These are phyloP conservation scores for Hypomontagnella submonticulosa DNA, from an alignment of 495 filamentous ascomycete genomes.

Conservation along the genomic window DNA sequence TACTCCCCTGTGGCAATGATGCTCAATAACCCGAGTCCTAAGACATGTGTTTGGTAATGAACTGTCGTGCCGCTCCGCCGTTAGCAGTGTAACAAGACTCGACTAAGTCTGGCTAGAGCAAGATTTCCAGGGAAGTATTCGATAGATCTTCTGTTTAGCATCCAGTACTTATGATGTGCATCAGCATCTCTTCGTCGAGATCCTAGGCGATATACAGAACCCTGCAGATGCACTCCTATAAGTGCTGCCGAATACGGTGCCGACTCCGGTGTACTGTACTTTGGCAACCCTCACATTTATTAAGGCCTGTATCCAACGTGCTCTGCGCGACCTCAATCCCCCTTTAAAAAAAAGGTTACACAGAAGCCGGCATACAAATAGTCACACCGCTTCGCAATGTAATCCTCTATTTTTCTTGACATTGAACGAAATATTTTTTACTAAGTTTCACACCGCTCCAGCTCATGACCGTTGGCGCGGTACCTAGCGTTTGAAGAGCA, in stretches of 20 bases:
- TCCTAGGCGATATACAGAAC: constrained; percentile 30
- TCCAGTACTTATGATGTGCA: constrained; percentile 41
- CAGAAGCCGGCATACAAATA: constrained; percentile 6
- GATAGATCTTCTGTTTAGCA: constrained; percentile 32
- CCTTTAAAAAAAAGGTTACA: constrained; percentile 12
- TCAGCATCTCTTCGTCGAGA: constrained; percentile 25
- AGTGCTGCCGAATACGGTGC: constrained; percentile 13
- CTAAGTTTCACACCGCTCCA: constrained; percentile 35
- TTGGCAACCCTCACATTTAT: constrained; percentile 16
- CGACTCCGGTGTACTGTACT: constrained; percentile 31
- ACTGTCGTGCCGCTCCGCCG: constrained; percentile 24
- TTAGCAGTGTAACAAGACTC: constrained; percentile 27
- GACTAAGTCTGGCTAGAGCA: constrained; percentile 22
- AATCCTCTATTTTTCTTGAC: constrained; percentile 13
- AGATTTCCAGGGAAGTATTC: constrained; percentile 17
- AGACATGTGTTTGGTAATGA: constrained; percentile 22
- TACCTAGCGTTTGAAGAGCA: constrained; percentile 15
- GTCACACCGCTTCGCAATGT: constrained; percentile 43
- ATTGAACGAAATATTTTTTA: constrained; percentile 11
- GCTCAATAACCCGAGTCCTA: constrained; percentile 14
- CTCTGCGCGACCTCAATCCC: constrained; percentile 30
- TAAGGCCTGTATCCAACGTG: constrained; percentile 21
- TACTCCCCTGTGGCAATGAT: constrained; percentile 32
- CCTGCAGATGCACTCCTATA: constrained; percentile 21
- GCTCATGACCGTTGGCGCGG: constrained; percentile 13